Evolutionary conservation across 768 basidiomycete genomes (phyloP), one percentile per base, ranked within the genome.

Genomic region (Asterophora lycoperdoides): DNA sequence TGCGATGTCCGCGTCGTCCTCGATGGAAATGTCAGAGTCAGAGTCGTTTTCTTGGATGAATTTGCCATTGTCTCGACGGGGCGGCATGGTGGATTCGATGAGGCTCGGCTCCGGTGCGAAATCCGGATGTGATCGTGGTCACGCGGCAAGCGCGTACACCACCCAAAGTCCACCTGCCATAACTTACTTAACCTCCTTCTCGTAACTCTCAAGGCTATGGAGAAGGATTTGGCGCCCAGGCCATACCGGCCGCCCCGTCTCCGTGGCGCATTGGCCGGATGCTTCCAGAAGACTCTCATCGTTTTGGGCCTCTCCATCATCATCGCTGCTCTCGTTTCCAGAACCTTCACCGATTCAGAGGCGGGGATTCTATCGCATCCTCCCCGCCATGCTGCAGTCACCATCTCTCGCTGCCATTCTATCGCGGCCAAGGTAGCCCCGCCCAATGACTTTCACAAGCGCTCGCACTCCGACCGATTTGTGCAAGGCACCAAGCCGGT

Each of bases 21-120:
- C 71, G 36, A 85, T 65, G 32, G 82, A 84, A 19, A 83, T 80
- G 55, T 87, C 86, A 3, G 86, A 88, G 62, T 86, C 87, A 1
- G 81, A 86, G 60, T 84, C 83, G 39, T 77, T 71, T 26, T 77
- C 71, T 26, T 77, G 77, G 73, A 78, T 79, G 56, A 74, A 73
- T 34, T 56, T 56, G 40, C 69, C 65, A 41, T 62, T 58, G 54
- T 69, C 70, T 44, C 56, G 60, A 54, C 67, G 68, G 8, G 69
- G 64, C 35, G 69, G 64, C 52, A 70, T 72, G 34, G 46, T 53
- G 45, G 23, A 6, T 23, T 23, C 6, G 23, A 23, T 6, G 6
- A 23, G 23, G 23, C 23, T 23, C 23, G 23, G 23, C 23, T 23
- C 23, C 23, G 23, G 23, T 23, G 23, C 23, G 23, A 23, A 23